phyloP scores from a whole-genome alignment of 176 grass and related monocot genomes.

The Aechmea fasciata region DNA sequence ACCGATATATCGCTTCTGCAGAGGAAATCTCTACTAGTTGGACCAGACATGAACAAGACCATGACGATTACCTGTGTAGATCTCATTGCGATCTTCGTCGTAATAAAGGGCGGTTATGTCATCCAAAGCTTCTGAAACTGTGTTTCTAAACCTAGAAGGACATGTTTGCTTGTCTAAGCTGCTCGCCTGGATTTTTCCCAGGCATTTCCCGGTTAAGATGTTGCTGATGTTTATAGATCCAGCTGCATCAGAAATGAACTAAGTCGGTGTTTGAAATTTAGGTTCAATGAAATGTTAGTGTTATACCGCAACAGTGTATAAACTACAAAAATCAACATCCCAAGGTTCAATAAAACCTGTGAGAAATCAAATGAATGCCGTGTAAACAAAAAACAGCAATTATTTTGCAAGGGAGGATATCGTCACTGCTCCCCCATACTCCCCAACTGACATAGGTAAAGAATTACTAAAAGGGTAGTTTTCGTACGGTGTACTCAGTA shows the following conservation, averaged over 20 bases:
- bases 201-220: conserved; percentile 83
- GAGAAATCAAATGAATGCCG: too few species aligned
- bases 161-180: conserved; percentile 31
- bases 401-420: too few species aligned
- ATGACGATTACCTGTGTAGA: conserved; percentile 74
- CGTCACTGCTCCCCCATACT: too few species aligned
- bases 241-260: conserved; percentile 28
- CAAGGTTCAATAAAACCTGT: neutral
- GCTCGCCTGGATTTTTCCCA: conserved; percentile 57
- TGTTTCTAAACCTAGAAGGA: conserved; percentile 51
- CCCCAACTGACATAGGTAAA: too few species aligned
- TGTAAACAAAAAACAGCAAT: too few species aligned
- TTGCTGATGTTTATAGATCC: conserved; percentile 91
- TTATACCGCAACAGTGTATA: too few species aligned
- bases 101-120: conserved; percentile 89
- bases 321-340: neutral
- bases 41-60: conserved; percentile 93
- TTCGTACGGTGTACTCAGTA: too few species aligned
- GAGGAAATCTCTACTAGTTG: conserved; percentile 23
- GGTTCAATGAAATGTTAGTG: neutral
- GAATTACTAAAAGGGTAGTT: too few species aligned
- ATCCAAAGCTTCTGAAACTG: conserved; percentile 56
- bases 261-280: neutral
- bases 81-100: conserved; percentile 81
- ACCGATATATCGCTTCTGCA: too few species aligned